A percentile compares a stretch with the other conserved stretches of the same genome.
Conservation (phyloP, 257 asterid species). For the Anisodus tanguticus region DNA sequence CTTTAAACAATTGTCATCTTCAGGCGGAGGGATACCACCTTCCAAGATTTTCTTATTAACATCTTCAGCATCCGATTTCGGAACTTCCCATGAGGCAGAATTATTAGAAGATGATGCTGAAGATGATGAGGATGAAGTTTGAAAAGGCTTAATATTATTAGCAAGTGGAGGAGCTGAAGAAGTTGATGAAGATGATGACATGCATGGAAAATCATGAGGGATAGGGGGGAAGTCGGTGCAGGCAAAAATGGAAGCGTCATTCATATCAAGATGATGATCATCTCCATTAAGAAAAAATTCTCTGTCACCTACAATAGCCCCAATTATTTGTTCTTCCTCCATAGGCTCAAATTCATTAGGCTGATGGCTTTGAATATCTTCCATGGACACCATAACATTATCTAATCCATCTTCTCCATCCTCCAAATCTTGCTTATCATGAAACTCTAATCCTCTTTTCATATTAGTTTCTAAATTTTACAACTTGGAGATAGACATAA, state of each 20-base stretch:
- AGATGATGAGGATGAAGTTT: conserved; percentile 46
- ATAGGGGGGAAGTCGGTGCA: conserved; percentile 62
- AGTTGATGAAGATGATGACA: conserved; percentile 88
- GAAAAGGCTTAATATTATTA: neutral
- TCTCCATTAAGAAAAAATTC: conserved; percentile 55
- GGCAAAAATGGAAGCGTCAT: conserved; percentile 58
- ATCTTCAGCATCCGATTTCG: conserved; percentile 45
- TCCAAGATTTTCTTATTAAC: neutral
- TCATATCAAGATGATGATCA: conserved; percentile 43
- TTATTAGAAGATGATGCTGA: conserved; percentile 35
- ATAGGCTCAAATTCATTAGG: conserved; percentile 38
- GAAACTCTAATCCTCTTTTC: neutral
- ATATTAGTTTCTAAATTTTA: neutral
- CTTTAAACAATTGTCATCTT: conserved; percentile 52
- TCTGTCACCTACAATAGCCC: conserved; percentile 25
- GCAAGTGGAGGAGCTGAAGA: conserved; percentile 53
- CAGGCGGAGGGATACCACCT: neutral
- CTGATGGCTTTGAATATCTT: neutral
- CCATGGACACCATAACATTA: conserved; percentile 27
- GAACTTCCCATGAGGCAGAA: conserved; percentile 43
- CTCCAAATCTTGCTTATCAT: conserved; percentile 39
- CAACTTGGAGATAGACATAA: neutral
- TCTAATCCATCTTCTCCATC: neutral
- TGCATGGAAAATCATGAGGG: conserved; percentile 80
- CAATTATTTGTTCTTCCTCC: conserved; percentile 40